phyloP scores from a whole-genome alignment of 2,329 filamentous ascomycete genomes.

The Apiospora marii region DNA sequence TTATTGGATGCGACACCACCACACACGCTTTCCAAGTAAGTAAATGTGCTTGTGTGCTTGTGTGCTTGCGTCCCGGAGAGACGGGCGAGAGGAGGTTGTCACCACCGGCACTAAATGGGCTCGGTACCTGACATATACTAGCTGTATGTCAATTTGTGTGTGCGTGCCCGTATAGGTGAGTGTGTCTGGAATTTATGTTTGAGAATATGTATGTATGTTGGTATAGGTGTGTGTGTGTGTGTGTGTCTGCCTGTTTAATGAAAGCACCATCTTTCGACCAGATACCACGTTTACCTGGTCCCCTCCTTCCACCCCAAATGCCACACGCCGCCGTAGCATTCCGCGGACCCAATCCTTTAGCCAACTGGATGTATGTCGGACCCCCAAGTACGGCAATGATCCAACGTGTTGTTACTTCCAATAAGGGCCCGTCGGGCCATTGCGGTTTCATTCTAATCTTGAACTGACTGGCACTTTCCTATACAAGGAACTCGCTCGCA shows the following conservation, averaged over 20 bases:
- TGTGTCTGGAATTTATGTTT: neutral
- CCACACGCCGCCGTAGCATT: neutral
- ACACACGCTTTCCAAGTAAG: neutral
- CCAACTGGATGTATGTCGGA: neutral
- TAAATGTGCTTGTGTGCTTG: neutral
- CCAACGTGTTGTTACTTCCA: neutral
- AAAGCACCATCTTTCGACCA: slow-evolving; percentile 5
- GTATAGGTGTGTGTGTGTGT: neutral
- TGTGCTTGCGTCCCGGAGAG: neutral
- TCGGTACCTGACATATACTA: neutral
- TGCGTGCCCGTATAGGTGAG: neutral
- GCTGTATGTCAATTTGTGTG: neutral
- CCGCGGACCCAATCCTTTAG: neutral
- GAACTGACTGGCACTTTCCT: neutral
- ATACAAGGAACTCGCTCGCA: neutral
- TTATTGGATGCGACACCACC: slow-evolving; percentile 6
- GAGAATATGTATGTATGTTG: neutral
- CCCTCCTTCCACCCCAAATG: neutral
- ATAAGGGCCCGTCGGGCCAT: neutral
- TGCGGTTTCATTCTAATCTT: slow-evolving; percentile 3
- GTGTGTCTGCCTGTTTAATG: neutral
- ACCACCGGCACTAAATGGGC: neutral
- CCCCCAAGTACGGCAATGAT: neutral
- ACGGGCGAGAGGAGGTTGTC: neutral
- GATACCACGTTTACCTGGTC: slow-evolving; percentile 15